Evolutionary conservation across 257 asterid genomes (phyloP).

Genomic region (Salvia hispanica): DNA sequence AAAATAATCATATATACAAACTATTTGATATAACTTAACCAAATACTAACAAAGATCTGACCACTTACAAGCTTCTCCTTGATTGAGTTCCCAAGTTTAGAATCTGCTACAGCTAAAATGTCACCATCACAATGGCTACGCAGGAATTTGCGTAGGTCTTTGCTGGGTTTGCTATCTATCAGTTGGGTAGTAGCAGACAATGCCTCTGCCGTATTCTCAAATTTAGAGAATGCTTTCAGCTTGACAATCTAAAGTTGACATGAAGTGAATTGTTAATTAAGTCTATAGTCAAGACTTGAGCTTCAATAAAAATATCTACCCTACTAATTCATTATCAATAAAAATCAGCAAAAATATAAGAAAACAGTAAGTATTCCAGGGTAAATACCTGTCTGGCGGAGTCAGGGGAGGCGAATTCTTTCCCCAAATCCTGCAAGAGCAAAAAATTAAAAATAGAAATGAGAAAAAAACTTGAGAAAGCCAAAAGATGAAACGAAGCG

Average conservation of each 20-base stretch:
- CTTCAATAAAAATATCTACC: too few species aligned
- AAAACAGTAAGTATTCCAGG: not conserved
- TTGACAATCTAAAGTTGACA: constrained; percentile 57
- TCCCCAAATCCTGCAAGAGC: constrained; percentile 66
- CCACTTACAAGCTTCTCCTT: constrained; percentile 81
- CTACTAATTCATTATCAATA: not conserved
- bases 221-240: constrained; percentile 78
- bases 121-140: constrained; percentile 66
- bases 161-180: constrained; percentile 36
- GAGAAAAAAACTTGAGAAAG: not conserved
- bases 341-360: not conserved
- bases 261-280: not conserved
- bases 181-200: constrained; percentile 61
- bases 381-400: constrained; percentile 72
- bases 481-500: not conserved
- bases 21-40: not conserved
- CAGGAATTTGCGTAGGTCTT: constrained; percentile 64
- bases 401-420: constrained; percentile 64
- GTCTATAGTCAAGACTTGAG: not conserved
- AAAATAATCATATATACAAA: constrained; percentile 1
- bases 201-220: constrained; percentile 83
- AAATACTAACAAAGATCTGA: not conserved
- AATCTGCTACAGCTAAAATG: constrained; percentile 58
- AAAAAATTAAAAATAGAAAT: not conserved
- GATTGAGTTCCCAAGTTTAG: constrained; percentile 77